A percentile compares a stretch with the other conserved stretches of the same genome.
These are phyloP conservation scores for Beta corolliflora DNA, from an alignment of 179 eudicot species.

Conservation along the genomic window DNA sequence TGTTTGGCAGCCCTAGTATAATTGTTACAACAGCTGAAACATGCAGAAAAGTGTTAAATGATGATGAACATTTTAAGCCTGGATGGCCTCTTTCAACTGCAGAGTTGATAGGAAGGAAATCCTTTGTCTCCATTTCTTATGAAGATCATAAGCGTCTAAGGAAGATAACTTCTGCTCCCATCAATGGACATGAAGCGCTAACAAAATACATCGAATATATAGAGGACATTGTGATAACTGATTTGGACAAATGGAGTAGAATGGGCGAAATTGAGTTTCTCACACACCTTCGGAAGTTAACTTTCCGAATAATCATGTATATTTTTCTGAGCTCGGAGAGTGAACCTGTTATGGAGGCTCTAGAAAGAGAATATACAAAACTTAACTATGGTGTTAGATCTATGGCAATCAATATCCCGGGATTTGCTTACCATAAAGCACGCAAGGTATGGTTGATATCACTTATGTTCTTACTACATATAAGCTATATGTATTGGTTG, in stretches of 20 bases:
- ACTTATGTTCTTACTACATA: not conserved
- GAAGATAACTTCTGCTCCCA: constrained; percentile 68
- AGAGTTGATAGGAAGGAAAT: constrained; percentile 63
- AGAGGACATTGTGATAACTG: constrained; percentile 41
- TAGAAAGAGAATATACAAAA: constrained; percentile 65
- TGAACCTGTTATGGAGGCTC: constrained; percentile 53
- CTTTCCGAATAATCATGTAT: constrained; percentile 66
- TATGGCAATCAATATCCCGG: constrained; percentile 82
- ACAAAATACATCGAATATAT: constrained; percentile 61
- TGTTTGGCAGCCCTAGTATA: constrained; percentile 74
- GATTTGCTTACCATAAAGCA: constrained; percentile 72
- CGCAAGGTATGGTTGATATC: constrained; percentile 46
- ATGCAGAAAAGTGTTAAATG: constrained; percentile 40
- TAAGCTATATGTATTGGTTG: not conserved
- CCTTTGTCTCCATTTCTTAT: constrained; percentile 50
- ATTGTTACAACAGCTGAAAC: constrained; percentile 51
- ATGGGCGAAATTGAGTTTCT: constrained; percentile 71
- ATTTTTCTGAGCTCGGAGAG: constrained; percentile 77
- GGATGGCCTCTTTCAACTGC: constrained; percentile 53
- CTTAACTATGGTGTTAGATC: constrained; percentile 78
- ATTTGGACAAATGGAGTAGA: constrained; percentile 58
- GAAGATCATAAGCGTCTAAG: constrained; percentile 79
- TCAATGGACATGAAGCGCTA: constrained; percentile 74
- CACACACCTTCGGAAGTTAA: constrained; percentile 61
- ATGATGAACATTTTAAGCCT: constrained; percentile 42